phyloP scores from a whole-genome alignment of 208 protist genomes.

The Wallacemonas collosoma region DNA sequence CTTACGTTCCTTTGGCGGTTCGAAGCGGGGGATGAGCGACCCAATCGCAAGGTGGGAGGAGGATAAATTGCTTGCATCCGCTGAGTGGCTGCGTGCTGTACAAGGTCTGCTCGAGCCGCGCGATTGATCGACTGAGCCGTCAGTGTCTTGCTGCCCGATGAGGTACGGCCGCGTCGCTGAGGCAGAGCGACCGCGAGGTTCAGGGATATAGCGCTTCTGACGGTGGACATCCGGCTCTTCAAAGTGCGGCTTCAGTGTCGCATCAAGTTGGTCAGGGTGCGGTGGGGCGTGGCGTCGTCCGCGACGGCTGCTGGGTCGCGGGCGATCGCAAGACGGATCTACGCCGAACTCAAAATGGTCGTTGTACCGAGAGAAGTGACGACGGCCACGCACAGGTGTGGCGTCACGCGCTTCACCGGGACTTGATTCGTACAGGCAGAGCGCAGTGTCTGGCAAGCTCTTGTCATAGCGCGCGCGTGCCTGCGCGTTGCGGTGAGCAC shows the following conservation, averaged over 20 bases:
- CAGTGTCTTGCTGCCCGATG: background rate
- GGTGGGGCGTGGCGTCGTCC: background rate
- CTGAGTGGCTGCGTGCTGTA: conserved; percentile 6
- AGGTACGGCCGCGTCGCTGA: conserved; percentile 12
- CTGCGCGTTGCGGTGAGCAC: conserved; percentile 29
- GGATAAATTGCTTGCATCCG: conserved; percentile 20
- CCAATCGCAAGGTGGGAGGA: conserved; percentile 46
- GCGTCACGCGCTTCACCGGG: conserved; percentile 1
- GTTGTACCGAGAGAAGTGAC: conserved; percentile 32
- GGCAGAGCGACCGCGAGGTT: conserved; percentile 19
- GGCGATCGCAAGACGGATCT: conserved; percentile 10
- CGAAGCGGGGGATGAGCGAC: conserved; percentile 49
- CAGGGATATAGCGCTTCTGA: conserved; percentile 39
- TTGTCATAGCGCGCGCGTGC: conserved; percentile 35
- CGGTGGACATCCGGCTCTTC: conserved; percentile 23
- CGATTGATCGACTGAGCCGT: background rate
- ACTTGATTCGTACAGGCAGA: conserved; percentile 51
- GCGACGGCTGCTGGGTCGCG: background rate
- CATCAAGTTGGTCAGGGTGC: conserved; percentile 13
- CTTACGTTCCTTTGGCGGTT: conserved; percentile 34
- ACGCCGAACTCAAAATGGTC: conserved; percentile 45
- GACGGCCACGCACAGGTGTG: conserved; percentile 31
- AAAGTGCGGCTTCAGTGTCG: conserved; percentile 9
- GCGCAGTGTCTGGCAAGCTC: conserved; percentile 60
- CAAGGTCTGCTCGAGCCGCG: conserved; percentile 7